These are phyloP conservation scores for Chaetothyriales sp. DNA, from an alignment of 2,329 filamentous ascomycete species.

Conservation along the genomic window DNA sequence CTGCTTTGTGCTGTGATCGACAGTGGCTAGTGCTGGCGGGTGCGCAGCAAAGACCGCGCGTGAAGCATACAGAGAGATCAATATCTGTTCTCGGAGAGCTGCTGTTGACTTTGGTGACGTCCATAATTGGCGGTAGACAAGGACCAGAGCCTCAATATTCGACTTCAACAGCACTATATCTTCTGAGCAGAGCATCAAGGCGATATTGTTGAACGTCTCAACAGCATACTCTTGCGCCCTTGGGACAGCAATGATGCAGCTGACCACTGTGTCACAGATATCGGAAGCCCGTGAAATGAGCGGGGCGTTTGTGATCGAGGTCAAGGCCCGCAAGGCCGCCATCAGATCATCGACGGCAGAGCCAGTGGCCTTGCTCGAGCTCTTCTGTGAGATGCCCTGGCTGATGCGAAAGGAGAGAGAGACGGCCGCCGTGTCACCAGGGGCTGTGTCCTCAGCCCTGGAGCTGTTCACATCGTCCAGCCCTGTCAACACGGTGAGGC, in stretches of 20 bases:
- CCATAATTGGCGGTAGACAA: constrained; percentile 65
- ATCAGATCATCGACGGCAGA: constrained; percentile 10
- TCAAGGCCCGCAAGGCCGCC: constrained; percentile 9
- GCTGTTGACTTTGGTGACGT: constrained; percentile 40
- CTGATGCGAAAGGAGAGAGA: constrained; percentile 1
- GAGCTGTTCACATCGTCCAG: constrained; percentile 1
- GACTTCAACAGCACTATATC: constrained; percentile 47
- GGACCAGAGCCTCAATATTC: constrained; percentile 47
- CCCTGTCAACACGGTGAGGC: constrained; percentile 29
- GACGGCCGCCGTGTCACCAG: constrained; percentile 6
- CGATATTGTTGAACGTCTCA: constrained; percentile 55
- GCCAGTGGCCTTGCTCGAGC: constrained; percentile 3
- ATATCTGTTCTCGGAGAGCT: constrained; percentile 59
- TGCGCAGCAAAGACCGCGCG: constrained; percentile 42
- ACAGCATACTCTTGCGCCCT: constrained; percentile 55
- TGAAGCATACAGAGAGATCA: constrained; percentile 54
- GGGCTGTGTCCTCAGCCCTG: constrained; percentile 23
- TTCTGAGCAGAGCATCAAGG: constrained; percentile 53
- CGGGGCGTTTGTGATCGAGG: constrained; percentile 9
- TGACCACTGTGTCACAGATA: constrained; percentile 8
- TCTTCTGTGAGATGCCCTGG: constrained; percentile 4
- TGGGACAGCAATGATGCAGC: constrained; percentile 5
- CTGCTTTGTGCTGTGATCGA: constrained; percentile 6
- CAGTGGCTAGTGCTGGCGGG: constrained; percentile 22
- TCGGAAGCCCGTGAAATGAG: constrained; percentile 8